A percentile compares a stretch with the other conserved stretches of the same genome.
These are phyloP conservation scores for Populus alba DNA, from an alignment of 345 rosid species.

Conservation along the genomic window DNA sequence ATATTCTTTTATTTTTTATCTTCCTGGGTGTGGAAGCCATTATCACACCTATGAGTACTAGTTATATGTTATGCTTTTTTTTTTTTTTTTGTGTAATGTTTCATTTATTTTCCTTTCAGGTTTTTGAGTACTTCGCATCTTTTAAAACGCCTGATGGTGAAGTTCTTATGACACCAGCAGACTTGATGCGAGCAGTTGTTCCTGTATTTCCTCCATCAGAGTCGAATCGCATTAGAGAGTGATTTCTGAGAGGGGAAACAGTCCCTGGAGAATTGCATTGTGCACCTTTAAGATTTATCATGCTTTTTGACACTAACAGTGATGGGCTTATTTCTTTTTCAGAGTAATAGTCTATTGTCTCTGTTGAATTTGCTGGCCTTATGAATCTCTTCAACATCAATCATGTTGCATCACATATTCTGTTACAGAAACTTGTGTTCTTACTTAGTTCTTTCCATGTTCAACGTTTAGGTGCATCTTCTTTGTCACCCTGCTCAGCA, in stretches of 20 bases:
- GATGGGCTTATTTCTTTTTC: slow-evolving; percentile 31
- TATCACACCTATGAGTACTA: no score
- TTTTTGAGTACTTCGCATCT: slow-evolving; percentile 31
- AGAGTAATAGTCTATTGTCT: slow-evolving; percentile 14
- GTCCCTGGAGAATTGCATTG: slow-evolving; percentile 20
- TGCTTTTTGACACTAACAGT: slow-evolving; percentile 29
- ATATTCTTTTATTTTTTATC: no score
- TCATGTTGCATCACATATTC: no score
- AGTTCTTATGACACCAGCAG: slow-evolving; percentile 28
- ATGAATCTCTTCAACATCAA: not conserved
- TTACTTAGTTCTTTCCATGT: not conserved
- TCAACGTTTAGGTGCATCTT: slow-evolving; percentile 23
- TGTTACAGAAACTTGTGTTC: no score
- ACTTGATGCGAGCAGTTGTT: slow-evolving; percentile 32
- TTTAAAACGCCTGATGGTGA: slow-evolving; percentile 18
- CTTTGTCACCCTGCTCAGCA: slow-evolving; percentile 28
- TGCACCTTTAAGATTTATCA: slow-evolving; percentile 24
- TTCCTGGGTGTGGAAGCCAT: no score
- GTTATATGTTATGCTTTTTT: not conserved
- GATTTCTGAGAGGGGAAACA: slow-evolving; percentile 26
- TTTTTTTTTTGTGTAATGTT: not conserved
- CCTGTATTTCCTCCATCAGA: slow-evolving; percentile 30
- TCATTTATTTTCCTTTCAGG: slow-evolving; percentile 1
- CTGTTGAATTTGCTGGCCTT: not conserved
- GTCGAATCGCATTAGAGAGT: slow-evolving; percentile 28